Conservation (phyloP, 108 stramenopile species). For the Cylindrotheca closterium region DNA sequence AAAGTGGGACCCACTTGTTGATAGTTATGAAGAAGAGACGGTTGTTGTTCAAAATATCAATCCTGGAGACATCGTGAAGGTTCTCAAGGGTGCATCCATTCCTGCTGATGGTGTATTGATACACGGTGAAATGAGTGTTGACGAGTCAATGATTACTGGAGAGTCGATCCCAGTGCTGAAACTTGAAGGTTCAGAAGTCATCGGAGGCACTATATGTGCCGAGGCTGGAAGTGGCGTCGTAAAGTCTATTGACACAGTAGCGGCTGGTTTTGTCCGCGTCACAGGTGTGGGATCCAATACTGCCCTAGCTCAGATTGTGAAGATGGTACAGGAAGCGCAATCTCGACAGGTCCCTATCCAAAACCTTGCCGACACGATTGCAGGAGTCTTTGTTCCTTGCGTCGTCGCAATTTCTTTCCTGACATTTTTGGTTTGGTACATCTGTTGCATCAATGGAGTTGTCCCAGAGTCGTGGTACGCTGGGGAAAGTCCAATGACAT, state of each 20-base stretch:
- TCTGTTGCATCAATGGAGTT: conserved; percentile 29
- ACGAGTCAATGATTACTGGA: conserved; percentile 93
- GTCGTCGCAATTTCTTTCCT: conserved; percentile 66
- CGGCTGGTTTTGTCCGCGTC: conserved; percentile 62
- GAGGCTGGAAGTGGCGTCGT: conserved; percentile 26
- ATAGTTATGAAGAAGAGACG: conserved; percentile 32
- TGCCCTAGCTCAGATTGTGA: conserved; percentile 77
- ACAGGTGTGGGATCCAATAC: conserved; percentile 77
- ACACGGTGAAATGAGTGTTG: conserved; percentile 74
- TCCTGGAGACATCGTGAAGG: conserved; percentile 65
- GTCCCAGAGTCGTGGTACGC: conserved; percentile 42
- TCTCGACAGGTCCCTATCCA: conserved; percentile 92
- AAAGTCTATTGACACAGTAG: conserved; percentile 42
- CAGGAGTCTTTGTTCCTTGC: conserved; percentile 88
- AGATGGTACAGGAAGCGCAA: conserved; percentile 95
- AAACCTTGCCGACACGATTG: conserved; percentile 86
- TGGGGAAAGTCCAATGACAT: conserved; percentile 35
- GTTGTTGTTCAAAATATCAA: conserved; percentile 36
- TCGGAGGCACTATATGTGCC: conserved; percentile 67
- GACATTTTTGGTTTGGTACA: conserved; percentile 75
- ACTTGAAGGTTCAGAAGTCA: conserved; percentile 48
- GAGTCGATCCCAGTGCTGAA: conserved; percentile 90
- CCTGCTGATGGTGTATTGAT: conserved; percentile 82
- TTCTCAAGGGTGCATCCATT: conserved; percentile 72
- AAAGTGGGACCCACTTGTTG: conserved; percentile 22